These are phyloP conservation scores for Amniculicola lignicola DNA, from an alignment of 495 filamentous ascomycete species.

Conservation along the genomic window DNA sequence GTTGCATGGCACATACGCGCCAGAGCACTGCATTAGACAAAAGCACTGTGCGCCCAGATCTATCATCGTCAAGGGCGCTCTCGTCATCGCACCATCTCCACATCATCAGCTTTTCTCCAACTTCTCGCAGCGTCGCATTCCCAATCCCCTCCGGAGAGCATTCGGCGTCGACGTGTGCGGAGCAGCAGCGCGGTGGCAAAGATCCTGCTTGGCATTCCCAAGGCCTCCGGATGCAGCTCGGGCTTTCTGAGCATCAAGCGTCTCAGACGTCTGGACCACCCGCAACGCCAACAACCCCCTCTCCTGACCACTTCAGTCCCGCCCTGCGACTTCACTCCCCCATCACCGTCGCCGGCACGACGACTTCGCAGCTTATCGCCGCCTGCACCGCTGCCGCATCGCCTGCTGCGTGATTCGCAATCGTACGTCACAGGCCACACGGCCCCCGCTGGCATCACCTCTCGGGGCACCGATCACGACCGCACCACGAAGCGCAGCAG, in stretches of 20 bases:
- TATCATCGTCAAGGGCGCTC: too few relatives aligned
- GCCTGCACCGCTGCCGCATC: slow-evolving; percentile 1
- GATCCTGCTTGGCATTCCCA: neutral
- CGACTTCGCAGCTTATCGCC: slow-evolving; percentile 1
- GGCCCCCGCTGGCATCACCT: slow-evolving; percentile 22
- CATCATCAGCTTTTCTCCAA: neutral
- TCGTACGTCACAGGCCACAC: slow-evolving; percentile 20
- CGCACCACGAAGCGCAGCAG: slow-evolving; percentile 7
- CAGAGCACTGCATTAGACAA: too few relatives aligned
- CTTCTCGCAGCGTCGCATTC: neutral
- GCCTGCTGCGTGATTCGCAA: neutral
- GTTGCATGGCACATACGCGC: too few relatives aligned
- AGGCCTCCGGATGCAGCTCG: neutral
- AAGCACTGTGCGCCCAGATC: too few relatives aligned
- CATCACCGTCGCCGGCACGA: neutral
- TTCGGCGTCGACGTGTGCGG: neutral
- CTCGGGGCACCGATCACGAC: slow-evolving; percentile 23
- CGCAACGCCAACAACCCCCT: neutral
- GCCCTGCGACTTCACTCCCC: neutral
- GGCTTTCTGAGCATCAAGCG: neutral
- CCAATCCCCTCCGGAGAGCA: too few relatives aligned
- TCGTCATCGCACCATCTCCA: neutral
- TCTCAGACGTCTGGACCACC: neutral
- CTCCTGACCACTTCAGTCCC: slow-evolving; percentile 1
- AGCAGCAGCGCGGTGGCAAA: neutral